Conservation (phyloP, 148 eudicot species). For the Persicaria tinctoria region DNA sequence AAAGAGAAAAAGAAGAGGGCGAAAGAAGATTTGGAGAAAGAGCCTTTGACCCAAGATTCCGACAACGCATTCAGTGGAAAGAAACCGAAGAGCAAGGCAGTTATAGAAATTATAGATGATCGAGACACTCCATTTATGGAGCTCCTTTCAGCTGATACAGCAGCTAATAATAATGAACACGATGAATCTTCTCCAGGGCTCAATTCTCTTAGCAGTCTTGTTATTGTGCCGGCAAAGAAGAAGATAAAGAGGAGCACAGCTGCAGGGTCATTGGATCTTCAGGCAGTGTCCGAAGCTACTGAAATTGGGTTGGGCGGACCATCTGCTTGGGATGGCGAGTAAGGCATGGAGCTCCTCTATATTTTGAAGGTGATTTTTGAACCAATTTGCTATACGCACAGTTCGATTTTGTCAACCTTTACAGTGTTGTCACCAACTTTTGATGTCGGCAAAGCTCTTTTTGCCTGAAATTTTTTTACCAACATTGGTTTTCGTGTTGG, state of each 20-base stretch:
- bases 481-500: too few species aligned
- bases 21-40: constrained; percentile 10
- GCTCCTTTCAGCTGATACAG: constrained; percentile 26
- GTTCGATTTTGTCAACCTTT: too few species aligned
- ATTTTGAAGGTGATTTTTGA: not conserved
- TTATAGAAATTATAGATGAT: constrained; percentile 45
- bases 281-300: constrained; percentile 26
- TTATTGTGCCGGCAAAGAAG: constrained; percentile 36
- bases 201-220: constrained; percentile 30
- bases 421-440: too few species aligned
- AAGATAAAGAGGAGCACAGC: constrained; percentile 17
- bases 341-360: constrained; percentile 3
- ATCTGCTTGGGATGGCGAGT: constrained; percentile 61
- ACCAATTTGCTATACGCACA: too few species aligned
- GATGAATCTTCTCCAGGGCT: constrained; percentile 14
- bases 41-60: constrained; percentile 16
- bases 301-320: constrained; percentile 81
- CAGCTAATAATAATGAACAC: constrained; percentile 22
- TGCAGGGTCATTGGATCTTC: constrained; percentile 26
- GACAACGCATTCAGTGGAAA: constrained; percentile 17
- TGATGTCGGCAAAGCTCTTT: too few species aligned
- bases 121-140: constrained; percentile 55
- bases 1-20: constrained; percentile 31
- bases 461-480: too few species aligned
- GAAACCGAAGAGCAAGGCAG: constrained; percentile 34